Conservation (phyloP, 2,329 filamentous ascomycete genomes). For the Botrytis medusae region DNA sequence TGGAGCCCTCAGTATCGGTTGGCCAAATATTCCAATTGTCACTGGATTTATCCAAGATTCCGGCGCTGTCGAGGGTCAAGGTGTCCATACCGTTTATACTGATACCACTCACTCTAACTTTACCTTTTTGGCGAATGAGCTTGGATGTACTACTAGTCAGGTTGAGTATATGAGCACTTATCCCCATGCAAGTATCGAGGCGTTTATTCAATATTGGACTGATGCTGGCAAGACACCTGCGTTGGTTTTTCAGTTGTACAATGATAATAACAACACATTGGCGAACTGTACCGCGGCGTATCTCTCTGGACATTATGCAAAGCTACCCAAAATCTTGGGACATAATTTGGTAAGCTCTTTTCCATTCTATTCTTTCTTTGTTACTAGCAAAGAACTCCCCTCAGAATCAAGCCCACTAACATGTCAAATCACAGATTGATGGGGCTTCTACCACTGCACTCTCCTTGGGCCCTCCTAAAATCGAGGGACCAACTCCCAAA, state of each 20-base stretch:
- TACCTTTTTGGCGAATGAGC: not conserved
- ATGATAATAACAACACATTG: not conserved
- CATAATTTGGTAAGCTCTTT: not conserved
- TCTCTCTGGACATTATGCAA: not conserved
- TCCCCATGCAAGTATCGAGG: not conserved
- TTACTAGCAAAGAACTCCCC: fast-evolving
- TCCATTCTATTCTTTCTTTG: not conserved
- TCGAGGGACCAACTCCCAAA: not conserved
- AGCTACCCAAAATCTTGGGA: not conserved
- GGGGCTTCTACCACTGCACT: not conserved
- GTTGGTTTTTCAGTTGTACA: not conserved
- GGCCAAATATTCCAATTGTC: not conserved
- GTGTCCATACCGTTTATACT: not conserved
- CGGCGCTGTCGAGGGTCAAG: not conserved
- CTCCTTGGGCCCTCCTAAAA: not conserved
- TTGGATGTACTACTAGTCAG: not conserved
- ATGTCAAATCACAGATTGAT: not conserved
- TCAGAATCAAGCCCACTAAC: not conserved
- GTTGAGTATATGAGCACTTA: not conserved
- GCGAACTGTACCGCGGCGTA: not conserved
- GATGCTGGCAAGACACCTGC: not conserved
- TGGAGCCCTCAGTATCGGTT: not conserved
- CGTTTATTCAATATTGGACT: not conserved
- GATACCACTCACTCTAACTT: not conserved
- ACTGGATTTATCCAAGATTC: not conserved